These are phyloP conservation scores for Fusarium staphyleae DNA, from an alignment of 2,329 filamentous ascomycete species.

Conservation along the genomic window DNA sequence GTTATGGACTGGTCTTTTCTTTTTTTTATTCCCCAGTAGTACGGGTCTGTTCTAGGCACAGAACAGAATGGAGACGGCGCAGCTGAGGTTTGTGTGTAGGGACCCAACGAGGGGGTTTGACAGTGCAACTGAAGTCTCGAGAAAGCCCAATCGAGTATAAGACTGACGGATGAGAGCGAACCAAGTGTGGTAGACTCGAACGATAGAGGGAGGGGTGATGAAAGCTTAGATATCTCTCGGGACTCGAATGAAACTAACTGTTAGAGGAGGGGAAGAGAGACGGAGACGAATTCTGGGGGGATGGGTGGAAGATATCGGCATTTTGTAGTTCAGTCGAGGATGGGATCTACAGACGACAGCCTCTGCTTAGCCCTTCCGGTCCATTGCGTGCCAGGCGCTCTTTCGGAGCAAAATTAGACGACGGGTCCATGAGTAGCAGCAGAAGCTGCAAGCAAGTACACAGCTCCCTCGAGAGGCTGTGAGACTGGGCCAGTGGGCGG, in stretches of 20 bases:
- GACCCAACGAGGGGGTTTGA: not conserved
- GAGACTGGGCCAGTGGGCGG: conserved; percentile 28
- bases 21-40: conserved; percentile 13
- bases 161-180: conserved; percentile 9
- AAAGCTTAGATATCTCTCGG: conserved; percentile 13
- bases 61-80: conserved; percentile 1
- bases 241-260: conserved; percentile 21
- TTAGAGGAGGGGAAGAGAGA: conserved; percentile 25
- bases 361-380: conserved; percentile 8
- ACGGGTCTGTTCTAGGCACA: conserved; percentile 20
- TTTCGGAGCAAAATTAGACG: conserved; percentile 24
- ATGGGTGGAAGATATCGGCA: conserved; percentile 35
- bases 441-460: conserved; percentile 12
- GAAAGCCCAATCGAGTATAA: conserved; percentile 1
- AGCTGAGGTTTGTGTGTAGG: conserved; percentile 6
- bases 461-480: conserved; percentile 12
- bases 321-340: conserved; percentile 39
- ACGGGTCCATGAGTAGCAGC: conserved; percentile 27
- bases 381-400: conserved; percentile 26
- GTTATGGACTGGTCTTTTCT: conserved; percentile 17
- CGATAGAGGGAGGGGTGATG: not conserved
- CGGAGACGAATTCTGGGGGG: conserved; percentile 20
- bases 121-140: conserved; percentile 7
- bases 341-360: conserved; percentile 34
- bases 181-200: conserved; percentile 7